Evolutionary conservation across 1,284 basidiomycete genomes (phyloP), one percentile per base, ranked within the genome.

Genomic region (Ceratobasidium sp.): DNA sequence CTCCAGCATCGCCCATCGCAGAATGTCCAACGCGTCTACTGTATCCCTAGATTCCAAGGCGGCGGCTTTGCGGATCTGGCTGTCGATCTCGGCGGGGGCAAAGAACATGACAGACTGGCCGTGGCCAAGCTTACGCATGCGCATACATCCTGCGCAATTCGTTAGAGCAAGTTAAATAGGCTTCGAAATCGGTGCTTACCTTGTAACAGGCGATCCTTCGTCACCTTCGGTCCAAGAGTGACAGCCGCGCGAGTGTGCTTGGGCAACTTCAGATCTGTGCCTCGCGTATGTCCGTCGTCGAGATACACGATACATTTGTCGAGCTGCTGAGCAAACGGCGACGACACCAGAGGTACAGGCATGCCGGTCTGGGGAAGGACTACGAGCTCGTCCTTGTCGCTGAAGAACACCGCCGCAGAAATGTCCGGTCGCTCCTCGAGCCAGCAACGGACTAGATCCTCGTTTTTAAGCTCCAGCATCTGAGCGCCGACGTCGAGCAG

Each of bases 401-500:
- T 80, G 80, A 89, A 89, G 77, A 84, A 89, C 3, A 89, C 80
- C 0, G 85, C 85, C 0, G 86, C 88, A 27, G 79, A 77, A 11
- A 84, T 75, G 60, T 81, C 74, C 0, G 71, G 57, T 45, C 77
- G 50, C 2, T 82, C 69, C 27, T 75, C 45, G 0, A 89, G 80
- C 88, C 88, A 89, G 0, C 75, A 67, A 29, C 75, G 41, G 0
- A 82, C 86, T 4, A 89, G 75, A 6, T 85, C 80, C 1, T 79
- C 53, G 73, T 88, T 89, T 22, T 81, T 78, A 48, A 88, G 78
- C 57, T 89, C 88, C 9, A 89, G 79, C 80, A 89, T 87, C 75
- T 89, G 89, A 0, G 88, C 88, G 0, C 88, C 88, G 15, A 89
- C 86, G 50, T 89, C 88, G 19, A 89, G 79, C n/a, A 89, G 77